Base-by-base conservation (phyloP, 1,284 basidiomycete species). In the Ustilago shanxiensis region DNA sequence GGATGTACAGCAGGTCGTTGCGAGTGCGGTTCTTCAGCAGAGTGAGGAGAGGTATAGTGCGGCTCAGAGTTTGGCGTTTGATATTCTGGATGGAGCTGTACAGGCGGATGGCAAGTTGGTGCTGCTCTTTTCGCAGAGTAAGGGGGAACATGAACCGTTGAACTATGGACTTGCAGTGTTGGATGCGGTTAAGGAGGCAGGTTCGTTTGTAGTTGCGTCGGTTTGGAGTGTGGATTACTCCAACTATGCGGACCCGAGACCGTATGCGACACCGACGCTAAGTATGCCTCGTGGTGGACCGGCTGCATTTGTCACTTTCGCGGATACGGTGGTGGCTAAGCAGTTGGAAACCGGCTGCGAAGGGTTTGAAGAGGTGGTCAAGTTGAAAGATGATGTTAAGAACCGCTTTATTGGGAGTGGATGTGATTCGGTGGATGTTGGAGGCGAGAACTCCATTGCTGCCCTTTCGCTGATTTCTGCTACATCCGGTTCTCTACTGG, bases 361-460 rank as follows among this genome's bases (percentile, higher is more conserved):
- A 20, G 28, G 75, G 0, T 85, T 87, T 35, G 86, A 87, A 47
- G 87, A 87, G 53, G 66, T 77, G 13, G 75, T 87, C 59, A 73
- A 79, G 18, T 83, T 87, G 47, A 83, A 84, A 52, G 71, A 82
- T 49, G 77, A 78, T 55, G 74, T 69, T 28, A 70, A 79, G 55
- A 79, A 83, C 56, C 79, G 86, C 9, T 79, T 87, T 68, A 56
- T 87, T 20, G 86, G 86, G 37, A 49, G 66, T 49, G 82, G 59
- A 31, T 68, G 65, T 53, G 79, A 62, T 29, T 57, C 37, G n/a
- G 64, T 76, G 55, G 65, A 66, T 6, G 49, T 67, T 4, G 56
- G 53, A 1, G 39, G 29, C 18, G 31, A 58, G 1, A 51, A 63
- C 6, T 44, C 67, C 11, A 54, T 73, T 26, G 79, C 76, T 26